Conservation (phyloP, 108 stramenopile species). For the Cyclotella kingstonii region DNA sequence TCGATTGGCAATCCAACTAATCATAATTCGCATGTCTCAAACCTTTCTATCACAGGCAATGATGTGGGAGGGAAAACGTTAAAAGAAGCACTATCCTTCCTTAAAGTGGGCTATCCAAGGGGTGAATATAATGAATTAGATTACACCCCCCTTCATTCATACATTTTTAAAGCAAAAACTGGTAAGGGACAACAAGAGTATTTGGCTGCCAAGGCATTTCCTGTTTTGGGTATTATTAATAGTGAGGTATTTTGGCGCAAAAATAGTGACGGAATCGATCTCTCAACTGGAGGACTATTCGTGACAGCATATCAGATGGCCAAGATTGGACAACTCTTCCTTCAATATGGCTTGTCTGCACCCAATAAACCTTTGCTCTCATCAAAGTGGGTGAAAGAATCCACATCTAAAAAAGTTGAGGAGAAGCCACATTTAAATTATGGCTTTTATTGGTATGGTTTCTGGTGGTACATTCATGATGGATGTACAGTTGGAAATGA, state of each 20-base stretch:
- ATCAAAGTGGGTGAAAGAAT: constrained; percentile 8
- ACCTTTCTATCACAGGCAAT: neutral
- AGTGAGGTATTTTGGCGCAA: constrained; percentile 4
- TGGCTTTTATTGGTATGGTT: constrained; percentile 1
- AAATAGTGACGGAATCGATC: constrained; percentile 15
- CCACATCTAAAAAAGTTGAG: neutral
- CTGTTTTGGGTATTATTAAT: constrained; percentile 6
- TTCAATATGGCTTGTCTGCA: constrained; percentile 12
- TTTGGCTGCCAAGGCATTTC: constrained; percentile 4
- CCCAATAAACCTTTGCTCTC: neutral
- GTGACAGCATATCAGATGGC: constrained; percentile 16
- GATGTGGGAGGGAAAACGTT: neutral
- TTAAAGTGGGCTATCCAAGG: neutral
- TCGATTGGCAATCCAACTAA: too few relatives aligned
- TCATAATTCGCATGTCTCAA: neutral
- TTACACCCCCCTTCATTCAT: constrained; percentile 1
- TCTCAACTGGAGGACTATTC: constrained; percentile 1
- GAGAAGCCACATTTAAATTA: neutral
- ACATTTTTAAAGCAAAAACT: constrained; percentile 4
- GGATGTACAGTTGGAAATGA: constrained; percentile 1
- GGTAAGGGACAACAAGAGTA: constrained; percentile 10
- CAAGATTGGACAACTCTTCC: constrained; percentile 15
- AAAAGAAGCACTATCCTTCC: neutral
- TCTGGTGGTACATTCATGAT: constrained; percentile 2
- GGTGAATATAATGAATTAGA: constrained; percentile 7